Base-by-base conservation (phyloP, 208 protist species). In the Leishmania martiniquensis region DNA sequence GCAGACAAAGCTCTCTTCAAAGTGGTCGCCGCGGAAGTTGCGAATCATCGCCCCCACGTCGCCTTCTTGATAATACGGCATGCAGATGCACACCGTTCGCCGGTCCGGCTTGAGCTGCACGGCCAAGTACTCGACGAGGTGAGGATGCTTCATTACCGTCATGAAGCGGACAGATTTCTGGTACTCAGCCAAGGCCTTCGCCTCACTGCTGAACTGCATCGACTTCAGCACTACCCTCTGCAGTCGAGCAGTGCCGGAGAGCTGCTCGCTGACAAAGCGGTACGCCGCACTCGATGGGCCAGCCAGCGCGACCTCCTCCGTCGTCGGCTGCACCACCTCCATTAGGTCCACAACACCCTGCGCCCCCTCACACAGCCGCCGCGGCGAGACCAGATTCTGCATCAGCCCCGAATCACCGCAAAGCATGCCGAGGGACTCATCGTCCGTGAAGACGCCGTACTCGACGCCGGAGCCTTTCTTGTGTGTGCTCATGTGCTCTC, bases 31-130 rank as follows among this genome's bases (percentile, higher is more conserved):
- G 39, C 76, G 71, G 55, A 89, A 87, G 44, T 84, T 57, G 22
- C 76, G 78, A 57, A 96, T 93, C 57, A 87, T 67, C 20, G 68
- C 81, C 17, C 76, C 78, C 25, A 97, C 70, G 80, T 93, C 85
- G 4, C 91, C 90, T 54, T 92, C 89, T 5, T 68, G 42, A 81
- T 95, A 95, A 75, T 84, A 95, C 25, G 91, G 91, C 93, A 97
- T 97, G 52, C 91, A 78, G 5, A 97, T 72, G 49, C 87, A 78
- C 54, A 93, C 76, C 15, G 86, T 85, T n/a, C 55, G 75, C 54
- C 80, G 65, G 65, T 90, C 77, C 9, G 85, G 88, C 49, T 83
- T 77, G n/a, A 94, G 75, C 62, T 91, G 89, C 75, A 94, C 90
- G 25, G 87, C 88, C 25, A 94, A 76, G 77, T 96, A 96, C 81